These are phyloP conservation scores for Cerrena zonata DNA, from an alignment of 1,284 basidiomycete species.

Conservation along the genomic window DNA sequence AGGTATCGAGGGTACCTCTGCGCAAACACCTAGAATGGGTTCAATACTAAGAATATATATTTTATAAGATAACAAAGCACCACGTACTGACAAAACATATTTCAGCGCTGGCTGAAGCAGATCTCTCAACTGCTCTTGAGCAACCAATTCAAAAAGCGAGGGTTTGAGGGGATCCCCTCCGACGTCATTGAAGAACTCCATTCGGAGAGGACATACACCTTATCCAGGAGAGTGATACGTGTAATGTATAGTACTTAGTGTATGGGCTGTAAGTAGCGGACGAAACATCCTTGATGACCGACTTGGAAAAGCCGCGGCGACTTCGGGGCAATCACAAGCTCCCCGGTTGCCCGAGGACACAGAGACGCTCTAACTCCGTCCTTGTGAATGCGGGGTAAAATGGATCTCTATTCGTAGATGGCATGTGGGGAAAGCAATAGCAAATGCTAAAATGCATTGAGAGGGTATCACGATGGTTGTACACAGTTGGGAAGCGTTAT, in stretches of 20 bases:
- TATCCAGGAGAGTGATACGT: too few species aligned
- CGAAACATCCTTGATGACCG: background rate
- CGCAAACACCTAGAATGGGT: constrained; percentile 77
- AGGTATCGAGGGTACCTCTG: constrained; percentile 93
- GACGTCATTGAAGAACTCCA: constrained; percentile 79
- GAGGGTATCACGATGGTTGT: too few species aligned
- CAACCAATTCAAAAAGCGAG: constrained; percentile 91
- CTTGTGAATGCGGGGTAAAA: too few species aligned
- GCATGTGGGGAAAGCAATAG: too few species aligned
- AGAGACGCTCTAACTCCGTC: background rate
- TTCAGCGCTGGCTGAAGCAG: constrained; percentile 92
- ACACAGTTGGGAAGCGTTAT: too few species aligned
- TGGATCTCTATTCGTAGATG: too few species aligned
- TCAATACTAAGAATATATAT: background rate
- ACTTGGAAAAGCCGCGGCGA: background rate
- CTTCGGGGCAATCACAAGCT: background rate
- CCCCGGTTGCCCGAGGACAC: background rate
- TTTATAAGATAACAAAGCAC: too few species aligned
- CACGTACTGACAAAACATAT: constrained; percentile 87
- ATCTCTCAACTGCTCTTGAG: constrained; percentile 90
- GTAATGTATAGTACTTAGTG: background rate
- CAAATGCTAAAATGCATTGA: too few species aligned
- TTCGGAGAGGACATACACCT: constrained; percentile 32
- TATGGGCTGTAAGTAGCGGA: background rate
- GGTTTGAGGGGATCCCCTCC: constrained; percentile 74